Conservation (phyloP, 1,139 yeast species). For the Pichia sp. region DNA sequence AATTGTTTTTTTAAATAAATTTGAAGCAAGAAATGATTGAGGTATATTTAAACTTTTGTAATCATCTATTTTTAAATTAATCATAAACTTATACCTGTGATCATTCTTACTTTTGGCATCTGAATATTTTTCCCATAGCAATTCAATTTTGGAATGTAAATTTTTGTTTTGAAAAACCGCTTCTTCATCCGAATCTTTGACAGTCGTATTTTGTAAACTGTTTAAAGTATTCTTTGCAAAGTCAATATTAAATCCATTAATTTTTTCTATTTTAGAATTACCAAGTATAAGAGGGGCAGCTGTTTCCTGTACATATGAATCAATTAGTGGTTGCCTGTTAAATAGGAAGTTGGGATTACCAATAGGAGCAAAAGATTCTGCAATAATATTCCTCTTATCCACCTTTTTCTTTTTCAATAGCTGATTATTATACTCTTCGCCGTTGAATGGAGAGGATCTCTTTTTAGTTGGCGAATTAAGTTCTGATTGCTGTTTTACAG, state of each 20-base stretch:
- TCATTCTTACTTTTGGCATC: not conserved
- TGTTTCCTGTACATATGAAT: conserved; percentile 24
- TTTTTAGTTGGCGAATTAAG: not conserved
- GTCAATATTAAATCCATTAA: conserved; percentile 5
- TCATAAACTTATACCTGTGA: conserved; percentile 3
- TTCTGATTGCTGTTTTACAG: too few species aligned
- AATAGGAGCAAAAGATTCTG: conserved; percentile 13
- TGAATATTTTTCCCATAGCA: conserved; percentile 7
- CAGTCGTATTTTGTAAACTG: too few species aligned
- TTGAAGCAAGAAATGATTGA: conserved; percentile 4
- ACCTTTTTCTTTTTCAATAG: not conserved
- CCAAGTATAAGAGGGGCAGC: not conserved
- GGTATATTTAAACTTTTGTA: conserved; percentile 1
- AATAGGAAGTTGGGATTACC: conserved; percentile 11
- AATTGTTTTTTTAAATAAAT: not conserved
- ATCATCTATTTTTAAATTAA: conserved; percentile 8
- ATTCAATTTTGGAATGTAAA: not conserved
- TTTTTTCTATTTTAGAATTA: not conserved
- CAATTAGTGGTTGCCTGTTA: conserved; percentile 17
- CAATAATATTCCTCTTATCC: conserved; percentile 1
- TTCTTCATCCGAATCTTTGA: too few species aligned
- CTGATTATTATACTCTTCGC: too few species aligned
- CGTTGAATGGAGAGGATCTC: too few species aligned
- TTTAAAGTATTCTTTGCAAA: conserved; percentile 8
- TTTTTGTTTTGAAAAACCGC: not conserved